These are phyloP conservation scores for Penicillium odoratum DNA, from an alignment of 495 filamentous ascomycete species.

Conservation along the genomic window DNA sequence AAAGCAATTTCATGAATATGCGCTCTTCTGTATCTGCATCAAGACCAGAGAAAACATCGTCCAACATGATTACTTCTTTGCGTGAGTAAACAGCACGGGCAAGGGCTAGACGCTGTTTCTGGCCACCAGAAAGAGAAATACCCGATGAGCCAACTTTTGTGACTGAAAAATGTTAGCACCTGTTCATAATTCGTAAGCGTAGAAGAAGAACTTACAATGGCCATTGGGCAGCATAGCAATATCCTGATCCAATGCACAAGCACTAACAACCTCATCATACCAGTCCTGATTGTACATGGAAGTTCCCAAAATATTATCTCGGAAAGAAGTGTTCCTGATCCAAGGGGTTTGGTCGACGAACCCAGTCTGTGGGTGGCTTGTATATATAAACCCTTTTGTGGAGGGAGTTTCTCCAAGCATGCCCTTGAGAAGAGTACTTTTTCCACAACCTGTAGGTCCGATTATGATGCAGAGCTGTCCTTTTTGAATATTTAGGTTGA, in stretches of 20 bases:
- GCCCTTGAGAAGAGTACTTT: conserved; percentile 50
- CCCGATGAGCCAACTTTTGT: conserved; percentile 34
- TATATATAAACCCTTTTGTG: conserved; percentile 10
- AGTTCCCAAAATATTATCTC: conserved; percentile 35
- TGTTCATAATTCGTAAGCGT: too few species aligned
- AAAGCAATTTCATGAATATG: conserved; percentile 45
- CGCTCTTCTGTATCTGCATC: conserved; percentile 47
- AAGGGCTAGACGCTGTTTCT: conserved; percentile 40
- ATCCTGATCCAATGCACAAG: conserved; percentile 39
- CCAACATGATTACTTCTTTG: conserved; percentile 39
- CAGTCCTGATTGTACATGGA: conserved; percentile 29
- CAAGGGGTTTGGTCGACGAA: conserved; percentile 42
- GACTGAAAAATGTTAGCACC: background rate
- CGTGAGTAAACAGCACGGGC: conserved; percentile 49
- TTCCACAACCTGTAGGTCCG: conserved; percentile 47
- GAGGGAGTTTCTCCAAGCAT: conserved; percentile 50
- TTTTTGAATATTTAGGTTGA: background rate
- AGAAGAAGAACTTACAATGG: conserved; percentile 17
- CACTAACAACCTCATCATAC: conserved; percentile 40
- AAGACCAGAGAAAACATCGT: conserved; percentile 49
- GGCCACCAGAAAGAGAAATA: conserved; percentile 37
- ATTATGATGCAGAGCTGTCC: conserved; percentile 14
- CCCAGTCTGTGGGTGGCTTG: conserved; percentile 26
- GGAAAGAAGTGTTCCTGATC: conserved; percentile 42
- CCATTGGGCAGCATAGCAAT: conserved; percentile 31